Base-by-base conservation (phyloP, 768 basidiomycete species). In the Suillus luteus region DNA sequence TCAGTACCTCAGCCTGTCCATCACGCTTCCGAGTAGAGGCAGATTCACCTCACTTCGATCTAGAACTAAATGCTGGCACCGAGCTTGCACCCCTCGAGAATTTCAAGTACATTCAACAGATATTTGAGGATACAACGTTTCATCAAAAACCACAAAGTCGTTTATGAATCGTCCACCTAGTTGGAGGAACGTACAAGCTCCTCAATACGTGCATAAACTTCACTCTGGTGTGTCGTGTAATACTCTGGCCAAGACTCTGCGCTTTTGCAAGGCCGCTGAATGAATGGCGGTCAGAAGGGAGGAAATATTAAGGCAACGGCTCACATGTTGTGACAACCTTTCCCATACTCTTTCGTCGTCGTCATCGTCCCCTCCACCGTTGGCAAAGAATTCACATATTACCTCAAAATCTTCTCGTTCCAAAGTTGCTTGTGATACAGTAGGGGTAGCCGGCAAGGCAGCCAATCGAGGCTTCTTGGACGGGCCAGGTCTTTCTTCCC, bases 311-410 rank as follows among this genome's bases (percentile, higher is more conserved):
- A 24, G 15, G 46, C 60, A 46, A 60, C 4, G 5, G 72, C 79
- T 55, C 65, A 86, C 89, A 76, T 82, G 73, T 60, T 72, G 70
- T 48, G 77, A 76, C 51, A 91, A 71, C 48, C 72, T 76, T 55
- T 73, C 76, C 85, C 87, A 91, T 40, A 87, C 75, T n/a, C 80
- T 76, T 27, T 77, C 76, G n/a, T 82, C 81, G 5, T 75, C 72
- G 9, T 80, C 77, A 1, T 82, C 80, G 5, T 83, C 80, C 12
- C 82, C 82, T 46, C 81, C 83, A 12, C 81, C 80, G 5, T 75
- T 79, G 12, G 82, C 83, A 67, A 90, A 86, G 67, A 88, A 90
- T 11, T 73, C 71, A 8, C 83, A 80, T 43, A 91, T 78, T 3
- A 75, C 70, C 19, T 83, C 76, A n/a, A 89, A 75, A 70, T 88